Evolutionary conservation across 306 rosid genomes (phyloP), one percentile per base, ranked within the genome.

Genomic region (Ziziphus jujuba): DNA sequence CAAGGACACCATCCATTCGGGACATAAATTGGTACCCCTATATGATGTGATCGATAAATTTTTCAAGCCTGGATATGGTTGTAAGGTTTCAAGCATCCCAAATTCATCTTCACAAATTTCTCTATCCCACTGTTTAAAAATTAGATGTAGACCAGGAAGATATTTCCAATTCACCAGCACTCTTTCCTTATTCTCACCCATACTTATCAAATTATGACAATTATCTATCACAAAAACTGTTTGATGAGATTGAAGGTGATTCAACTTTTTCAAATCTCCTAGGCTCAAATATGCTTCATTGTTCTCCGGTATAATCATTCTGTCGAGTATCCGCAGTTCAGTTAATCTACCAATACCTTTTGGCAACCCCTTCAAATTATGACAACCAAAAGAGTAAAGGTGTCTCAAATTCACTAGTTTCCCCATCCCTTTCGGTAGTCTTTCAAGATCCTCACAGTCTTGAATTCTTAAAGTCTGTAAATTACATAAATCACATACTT

Each of bases 381-480:
- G 2, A 21, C 28, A 61, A 7, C 12, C 33, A n/a, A 0, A 14
- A 14, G 51, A 17, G 15, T 71, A 43, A 40, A 71, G 63, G 24
- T 62, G 40, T 12, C 23, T 71, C 28, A 71, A 53, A 16, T 53
- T 71, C 11, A 62, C 56, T 36, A 71, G 63, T 14, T 53, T 71
- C 9, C 34, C 54, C 49, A 71, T 38, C 40, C 52, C 36, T 13
- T 58, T 35, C 24, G 75, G 75, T 40, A 71, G 22, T 38, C 28
- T 71, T 24, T 28, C 2, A 12, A 71, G 67, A 4, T 9, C 2
- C 4, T 1, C 2, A 15, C 69, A 71, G 2, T 16, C 0, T 3
- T 14, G 2, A 2, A 71, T 10, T 19, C 23, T 17, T 20, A 71
- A n/a, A n/a, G n/a, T n/a, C n/a, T n/a, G n/a, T n/a, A n/a, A n/a